Base-by-base conservation (phyloP, 177 flowering plant species). In the Telopea speciosissima region DNA sequence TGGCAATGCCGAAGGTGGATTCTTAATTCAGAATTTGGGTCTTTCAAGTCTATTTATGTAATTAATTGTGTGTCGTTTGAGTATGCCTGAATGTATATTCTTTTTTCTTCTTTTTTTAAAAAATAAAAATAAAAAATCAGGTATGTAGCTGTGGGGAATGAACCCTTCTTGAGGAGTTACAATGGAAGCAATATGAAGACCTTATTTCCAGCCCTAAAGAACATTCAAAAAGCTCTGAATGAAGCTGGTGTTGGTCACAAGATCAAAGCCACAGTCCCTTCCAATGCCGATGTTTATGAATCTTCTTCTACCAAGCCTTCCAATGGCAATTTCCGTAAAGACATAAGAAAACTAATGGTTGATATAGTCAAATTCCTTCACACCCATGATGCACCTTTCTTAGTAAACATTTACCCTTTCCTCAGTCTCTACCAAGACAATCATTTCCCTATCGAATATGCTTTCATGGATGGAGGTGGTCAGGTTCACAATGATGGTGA, bases 91-190 rank as follows among this genome's bases (percentile, higher is more conserved):
- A n/a, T n/a, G n/a, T n/a, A n/a, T n/a, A n/a, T n/a, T n/a, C n/a
- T n/a, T n/a, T n/a, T n/a, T n/a, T n/a, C n/a, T n/a, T n/a, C n/a
- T n/a, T n/a, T n/a, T n/a, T n/a, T n/a, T n/a, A n/a, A n/a, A n/a
- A n/a, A n/a, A n/a, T n/a, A n/a, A n/a, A n/a, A n/a, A n/a, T n/a
- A n/a, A n/a, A n/a, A n/a, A n/a, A n/a, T n/a, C n/a, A 73, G 75
- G 26, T 70, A 74, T 62, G 76, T 74, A n/a, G 76, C 76, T n/a
- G 72, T 74, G 23, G 76, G 76, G 21, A 74, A 74, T n/a, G 72
- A 74, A 33, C 76, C 76, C 49, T 74, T 74, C 62, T 58, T 74
- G 9, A 17, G 24, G 56, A 42, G 68, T 24, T 74, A 74, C 68
- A 68, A 74, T 31, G 65, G 71, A 40, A 59, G 68, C 0, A 69